Conservation (phyloP, 2,329 filamentous ascomycete genomes). For the Byssoonygena ceratinophila region DNA sequence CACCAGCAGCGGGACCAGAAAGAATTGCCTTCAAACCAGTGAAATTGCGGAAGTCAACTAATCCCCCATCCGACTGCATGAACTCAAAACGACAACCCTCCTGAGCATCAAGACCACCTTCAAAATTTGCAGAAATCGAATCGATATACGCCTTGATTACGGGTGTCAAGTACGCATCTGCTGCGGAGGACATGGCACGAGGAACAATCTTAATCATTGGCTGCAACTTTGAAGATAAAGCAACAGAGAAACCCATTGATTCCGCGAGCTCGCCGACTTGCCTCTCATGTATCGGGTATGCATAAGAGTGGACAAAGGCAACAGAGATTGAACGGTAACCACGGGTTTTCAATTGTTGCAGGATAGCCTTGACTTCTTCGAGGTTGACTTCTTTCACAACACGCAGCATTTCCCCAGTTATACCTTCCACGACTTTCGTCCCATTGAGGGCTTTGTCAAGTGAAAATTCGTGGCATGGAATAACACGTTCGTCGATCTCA, state of each 20-base stretch:
- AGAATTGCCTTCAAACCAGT: slow-evolving; percentile 79
- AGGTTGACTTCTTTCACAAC: slow-evolving; percentile 52
- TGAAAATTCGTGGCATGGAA: slow-evolving; percentile 4
- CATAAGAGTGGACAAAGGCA: slow-evolving; percentile 81
- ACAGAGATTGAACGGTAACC: slow-evolving; percentile 74
- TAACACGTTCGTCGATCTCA: slow-evolving; percentile 76
- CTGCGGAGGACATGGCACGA: slow-evolving; percentile 65
- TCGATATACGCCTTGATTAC: slow-evolving; percentile 66
- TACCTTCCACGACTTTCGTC: slow-evolving; percentile 53
- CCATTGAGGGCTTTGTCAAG: slow-evolving; percentile 16
- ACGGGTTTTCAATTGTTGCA: slow-evolving; percentile 56
- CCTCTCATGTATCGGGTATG: slow-evolving; percentile 74
- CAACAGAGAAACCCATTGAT: slow-evolving; percentile 71
- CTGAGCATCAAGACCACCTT: slow-evolving; percentile 62
- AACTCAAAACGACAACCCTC: slow-evolving; percentile 79
- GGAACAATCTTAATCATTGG: slow-evolving; percentile 76
- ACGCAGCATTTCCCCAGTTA: slow-evolving; percentile 56
- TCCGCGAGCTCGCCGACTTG: slow-evolving; percentile 65
- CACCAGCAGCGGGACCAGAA: slow-evolving; percentile 84
- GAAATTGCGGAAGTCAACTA: slow-evolving; percentile 53
- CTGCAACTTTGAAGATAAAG: slow-evolving; percentile 68
- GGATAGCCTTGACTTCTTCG: slow-evolving; percentile 46
- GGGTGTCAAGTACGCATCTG: slow-evolving; percentile 69
- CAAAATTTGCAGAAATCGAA: slow-evolving; percentile 52
- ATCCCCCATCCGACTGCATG: slow-evolving; percentile 80